A percentile compares a stretch with the other conserved stretches of the same genome.
Evolutionary conservation across 176 grass and related monocot genomes (phyloP).

Genomic region (Bolboschoenus planiculmis): DNA sequence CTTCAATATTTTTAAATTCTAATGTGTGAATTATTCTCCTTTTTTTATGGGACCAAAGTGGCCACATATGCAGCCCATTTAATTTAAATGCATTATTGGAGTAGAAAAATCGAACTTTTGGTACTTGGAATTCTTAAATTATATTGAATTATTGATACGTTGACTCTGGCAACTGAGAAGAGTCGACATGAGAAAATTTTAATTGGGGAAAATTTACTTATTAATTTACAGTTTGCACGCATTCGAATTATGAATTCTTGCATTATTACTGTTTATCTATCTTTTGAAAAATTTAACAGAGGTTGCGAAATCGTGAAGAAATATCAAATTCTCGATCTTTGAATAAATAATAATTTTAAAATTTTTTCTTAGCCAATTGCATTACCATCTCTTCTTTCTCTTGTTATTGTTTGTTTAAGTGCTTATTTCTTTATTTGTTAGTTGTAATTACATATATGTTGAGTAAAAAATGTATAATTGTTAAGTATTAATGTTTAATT

Average conservation of each 20-base stretch:
- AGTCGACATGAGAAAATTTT: neutral
- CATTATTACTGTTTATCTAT: no score
- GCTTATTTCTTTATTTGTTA: no score
- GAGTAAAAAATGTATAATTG: no score
- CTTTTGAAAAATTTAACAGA: neutral
- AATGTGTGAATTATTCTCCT: neutral
- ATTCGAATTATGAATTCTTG: neutral
- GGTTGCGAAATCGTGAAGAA: no score
- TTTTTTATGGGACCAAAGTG: neutral
- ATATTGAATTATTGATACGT: slow-evolving; percentile 11
- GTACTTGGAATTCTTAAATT: neutral
- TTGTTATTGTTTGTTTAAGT: no score
- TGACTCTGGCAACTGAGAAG: neutral
- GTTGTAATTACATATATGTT: no score
- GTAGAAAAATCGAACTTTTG: neutral
- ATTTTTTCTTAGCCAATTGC: no score
- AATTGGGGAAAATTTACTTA: neutral
- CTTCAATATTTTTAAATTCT: neutral
- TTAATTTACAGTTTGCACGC: neutral
- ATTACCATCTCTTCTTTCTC: no score
- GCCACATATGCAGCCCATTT: neutral
- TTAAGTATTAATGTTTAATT: no score
- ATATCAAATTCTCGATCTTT: no score
- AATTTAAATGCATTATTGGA: neutral
- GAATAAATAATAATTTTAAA: no score